These are phyloP conservation scores for Kwoniella bestiolae DNA, from an alignment of 768 basidiomycete genomes.

Conservation along the genomic window DNA sequence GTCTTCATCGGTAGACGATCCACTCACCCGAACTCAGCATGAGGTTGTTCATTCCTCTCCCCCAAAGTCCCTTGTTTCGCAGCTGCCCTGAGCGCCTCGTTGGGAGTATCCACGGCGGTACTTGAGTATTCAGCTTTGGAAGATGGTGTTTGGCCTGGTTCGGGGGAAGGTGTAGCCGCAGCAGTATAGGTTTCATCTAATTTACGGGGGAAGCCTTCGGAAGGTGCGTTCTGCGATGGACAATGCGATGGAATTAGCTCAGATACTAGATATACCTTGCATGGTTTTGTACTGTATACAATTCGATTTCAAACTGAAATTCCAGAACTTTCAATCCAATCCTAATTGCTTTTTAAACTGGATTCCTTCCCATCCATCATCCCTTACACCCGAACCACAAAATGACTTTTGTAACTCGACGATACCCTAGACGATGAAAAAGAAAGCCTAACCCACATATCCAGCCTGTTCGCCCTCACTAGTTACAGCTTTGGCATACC, in stretches of 20 bases:
- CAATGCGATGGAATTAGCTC: neutral
- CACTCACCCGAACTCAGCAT: constrained; percentile 50
- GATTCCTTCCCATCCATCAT: neutral
- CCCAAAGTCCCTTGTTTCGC: constrained; percentile 47
- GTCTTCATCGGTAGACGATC: too few species aligned
- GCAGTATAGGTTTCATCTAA: constrained; percentile 35
- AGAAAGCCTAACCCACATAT: constrained; percentile 35
- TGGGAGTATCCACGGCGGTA: constrained; percentile 48
- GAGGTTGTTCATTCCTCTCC: constrained; percentile 48
- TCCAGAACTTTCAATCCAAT: too few species aligned
- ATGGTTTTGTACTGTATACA: neutral
- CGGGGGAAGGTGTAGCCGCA: constrained; percentile 20
- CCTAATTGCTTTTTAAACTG: too few species aligned
- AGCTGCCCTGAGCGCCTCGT: constrained; percentile 37
- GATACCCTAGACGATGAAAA: neutral
- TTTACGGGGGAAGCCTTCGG: constrained; percentile 38
- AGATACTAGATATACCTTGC: neutral
- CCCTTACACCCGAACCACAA: neutral
- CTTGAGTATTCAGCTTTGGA: constrained; percentile 38
- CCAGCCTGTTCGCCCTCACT: constrained; percentile 35
- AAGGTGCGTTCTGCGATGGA: constrained; percentile 34
- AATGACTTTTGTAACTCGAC: too few species aligned
- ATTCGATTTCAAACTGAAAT: too few species aligned
- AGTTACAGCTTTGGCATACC: constrained; percentile 35
- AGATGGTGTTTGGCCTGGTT: constrained; percentile 38